Percentiles rank a stretch among this genome's conserved stretches.
phyloP scores from a whole-genome alignment of 2,329 filamentous ascomycete genomes.

The Cordyceps farinosa region DNA sequence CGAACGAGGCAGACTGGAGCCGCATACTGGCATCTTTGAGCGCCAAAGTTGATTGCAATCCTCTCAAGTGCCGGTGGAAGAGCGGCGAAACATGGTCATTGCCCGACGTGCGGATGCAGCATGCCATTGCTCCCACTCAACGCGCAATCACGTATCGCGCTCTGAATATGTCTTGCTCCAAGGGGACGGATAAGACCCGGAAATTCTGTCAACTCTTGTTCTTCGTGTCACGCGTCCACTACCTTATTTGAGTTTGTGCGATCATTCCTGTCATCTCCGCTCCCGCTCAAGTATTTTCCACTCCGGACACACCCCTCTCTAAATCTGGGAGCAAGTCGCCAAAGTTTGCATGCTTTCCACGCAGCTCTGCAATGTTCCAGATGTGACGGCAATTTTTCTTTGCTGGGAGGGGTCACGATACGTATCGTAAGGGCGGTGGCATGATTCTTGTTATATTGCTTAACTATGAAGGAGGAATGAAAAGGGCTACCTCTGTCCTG shows the following conservation, averaged over 20 bases:
- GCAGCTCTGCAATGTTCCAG: too few relatives aligned
- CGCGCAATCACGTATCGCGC: not conserved
- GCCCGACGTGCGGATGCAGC: not conserved
- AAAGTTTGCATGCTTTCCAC: too few relatives aligned
- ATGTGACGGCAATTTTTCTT: too few relatives aligned
- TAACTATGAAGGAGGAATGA: too few relatives aligned
- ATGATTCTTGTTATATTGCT: too few relatives aligned
- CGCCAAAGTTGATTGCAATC: not conserved
- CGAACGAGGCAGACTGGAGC: too few relatives aligned
- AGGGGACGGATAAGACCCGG: not conserved
- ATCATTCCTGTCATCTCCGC: not conserved
- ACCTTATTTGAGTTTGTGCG: not conserved
- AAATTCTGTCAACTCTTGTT: not conserved
- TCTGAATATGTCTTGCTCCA: not conserved
- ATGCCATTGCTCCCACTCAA: not conserved
- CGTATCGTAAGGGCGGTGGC: too few relatives aligned
- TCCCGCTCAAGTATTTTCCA: not conserved
- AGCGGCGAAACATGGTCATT: not conserved
- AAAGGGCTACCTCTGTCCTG: too few relatives aligned
- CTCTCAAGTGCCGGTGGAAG: not conserved
- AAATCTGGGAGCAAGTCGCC: not conserved
- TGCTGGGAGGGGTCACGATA: too few relatives aligned
- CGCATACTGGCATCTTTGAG: too few relatives aligned
- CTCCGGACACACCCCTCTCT: not conserved
- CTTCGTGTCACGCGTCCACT: not conserved